Evolutionary conservation across 768 basidiomycete genomes (phyloP), one percentile per base, ranked within the genome.

Genomic region (Rickenella mellea): DNA sequence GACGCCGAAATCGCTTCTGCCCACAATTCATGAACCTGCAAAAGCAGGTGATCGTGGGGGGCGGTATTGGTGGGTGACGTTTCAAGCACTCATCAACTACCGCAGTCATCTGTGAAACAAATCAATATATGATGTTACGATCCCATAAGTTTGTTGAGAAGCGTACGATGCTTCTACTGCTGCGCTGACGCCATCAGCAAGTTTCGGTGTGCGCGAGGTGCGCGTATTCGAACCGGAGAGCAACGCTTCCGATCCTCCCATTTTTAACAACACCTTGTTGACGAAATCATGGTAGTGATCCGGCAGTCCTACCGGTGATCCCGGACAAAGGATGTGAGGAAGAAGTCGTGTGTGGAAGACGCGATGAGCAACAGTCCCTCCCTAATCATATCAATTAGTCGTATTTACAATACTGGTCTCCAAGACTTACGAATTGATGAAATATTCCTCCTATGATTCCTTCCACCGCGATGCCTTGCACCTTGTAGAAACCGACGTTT

Each of bases 381-480:
- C 68, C 67, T 70, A 31, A 4, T 12, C 12, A 10, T 15, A 46
- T n/a, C 19, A 46, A 30, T 31, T 25, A 36, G 31, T 7, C 2
- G 14, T n/a, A 24, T 6, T 19, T 30, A 17, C 8, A 9, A 7
- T 39, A 47, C 31, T 29, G 38, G 28, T 38, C n/a, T 26, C 25
- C 44, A 40, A 26, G 40, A 68, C 85, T 45, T 53, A 90, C 87
- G 58, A 80, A 85, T 65, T 91, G 84, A 52, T 81, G 76, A 52
- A 78, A 86, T 10, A 88, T 71, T 5, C 78, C 83, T 19, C 87
- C 87, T 24, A 88, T 59, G 12, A 87, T 67, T 2, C 83, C 87
- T 50, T 82, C 77, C 4, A 88, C 83, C 0, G 79, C 70, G 44
- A 83, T 78, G 1, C 87, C 87, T 52, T 80, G 74, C 15, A 88